A percentile compares a stretch with the other conserved stretches of the same genome.
Evolutionary conservation across 768 basidiomycete genomes (phyloP).

Genomic region (Suillus tomentosus): DNA sequence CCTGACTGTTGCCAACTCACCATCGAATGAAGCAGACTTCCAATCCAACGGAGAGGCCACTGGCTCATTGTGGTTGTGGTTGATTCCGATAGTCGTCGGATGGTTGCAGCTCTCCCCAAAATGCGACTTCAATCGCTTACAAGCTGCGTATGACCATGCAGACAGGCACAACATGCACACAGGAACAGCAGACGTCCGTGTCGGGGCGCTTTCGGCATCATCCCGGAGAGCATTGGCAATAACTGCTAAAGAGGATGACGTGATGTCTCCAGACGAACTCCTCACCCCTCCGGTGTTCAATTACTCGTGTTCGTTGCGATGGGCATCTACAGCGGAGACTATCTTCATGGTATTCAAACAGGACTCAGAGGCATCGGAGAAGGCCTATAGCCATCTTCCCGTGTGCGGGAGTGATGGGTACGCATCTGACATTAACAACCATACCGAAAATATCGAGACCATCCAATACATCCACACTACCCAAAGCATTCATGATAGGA

Average conservation of each 20-base stretch:
- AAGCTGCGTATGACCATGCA: background rate
- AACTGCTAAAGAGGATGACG: background rate
- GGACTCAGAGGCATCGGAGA: background rate
- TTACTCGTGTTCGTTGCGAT: background rate
- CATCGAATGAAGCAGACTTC: background rate
- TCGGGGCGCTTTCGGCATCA: background rate
- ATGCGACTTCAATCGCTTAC: background rate
- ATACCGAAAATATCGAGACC: too few species aligned
- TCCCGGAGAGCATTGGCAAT: background rate
- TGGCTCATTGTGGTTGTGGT: background rate
- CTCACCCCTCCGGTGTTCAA: background rate
- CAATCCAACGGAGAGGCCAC: background rate
- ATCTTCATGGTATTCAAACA: background rate
- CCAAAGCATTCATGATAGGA: background rate
- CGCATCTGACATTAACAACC: background rate
- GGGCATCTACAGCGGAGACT: background rate
- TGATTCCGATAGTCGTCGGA: background rate
- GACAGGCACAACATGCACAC: background rate
- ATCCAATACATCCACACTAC: background rate
- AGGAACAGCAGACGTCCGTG: background rate
- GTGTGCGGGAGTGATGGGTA: background rate
- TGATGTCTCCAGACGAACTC: background rate
- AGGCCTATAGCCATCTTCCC: background rate
- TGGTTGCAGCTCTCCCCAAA: background rate
- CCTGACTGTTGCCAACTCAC: background rate